Conservation (phyloP, 129 eudicot species). For the Solidago caesia region DNA sequence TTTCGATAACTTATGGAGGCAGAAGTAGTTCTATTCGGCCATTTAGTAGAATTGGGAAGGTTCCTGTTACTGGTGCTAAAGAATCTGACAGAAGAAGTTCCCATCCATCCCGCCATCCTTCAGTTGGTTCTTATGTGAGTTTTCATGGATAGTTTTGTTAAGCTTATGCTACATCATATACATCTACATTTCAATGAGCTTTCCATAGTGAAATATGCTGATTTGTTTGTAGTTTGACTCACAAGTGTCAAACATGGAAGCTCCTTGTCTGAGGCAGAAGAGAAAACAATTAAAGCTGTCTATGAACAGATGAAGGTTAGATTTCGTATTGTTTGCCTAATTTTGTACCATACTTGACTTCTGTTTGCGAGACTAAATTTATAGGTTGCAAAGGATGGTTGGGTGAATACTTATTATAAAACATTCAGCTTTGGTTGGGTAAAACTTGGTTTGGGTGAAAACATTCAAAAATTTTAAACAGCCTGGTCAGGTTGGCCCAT, state of each 20-base stretch:
- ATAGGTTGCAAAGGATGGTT: too few species aligned
- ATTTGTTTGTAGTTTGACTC: constrained; percentile 49
- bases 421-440: too few species aligned
- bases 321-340: background rate
- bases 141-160: background rate
- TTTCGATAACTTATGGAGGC: constrained; percentile 20
- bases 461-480: too few species aligned
- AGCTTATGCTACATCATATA: background rate
- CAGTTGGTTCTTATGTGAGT: constrained; percentile 64
- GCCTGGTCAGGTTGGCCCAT: too few species aligned
- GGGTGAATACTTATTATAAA: too few species aligned
- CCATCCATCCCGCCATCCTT: constrained; percentile 24
- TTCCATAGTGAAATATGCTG: background rate
- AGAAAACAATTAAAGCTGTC: constrained; percentile 67
- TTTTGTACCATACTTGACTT: background rate
- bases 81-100: constrained; percentile 27
- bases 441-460: too few species aligned
- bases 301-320: constrained; percentile 68
- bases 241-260: constrained; percentile 51
- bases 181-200: background rate
- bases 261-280: constrained; percentile 88
- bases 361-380: too few species aligned
- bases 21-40: constrained; percentile 28
- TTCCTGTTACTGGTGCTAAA: constrained; percentile 7
- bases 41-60: constrained; percentile 30